Evolutionary conservation across 371 early-diverging fungal species (phyloP), one percentile per base, ranked within the genome.

Genomic region (Mucor sp.): DNA sequence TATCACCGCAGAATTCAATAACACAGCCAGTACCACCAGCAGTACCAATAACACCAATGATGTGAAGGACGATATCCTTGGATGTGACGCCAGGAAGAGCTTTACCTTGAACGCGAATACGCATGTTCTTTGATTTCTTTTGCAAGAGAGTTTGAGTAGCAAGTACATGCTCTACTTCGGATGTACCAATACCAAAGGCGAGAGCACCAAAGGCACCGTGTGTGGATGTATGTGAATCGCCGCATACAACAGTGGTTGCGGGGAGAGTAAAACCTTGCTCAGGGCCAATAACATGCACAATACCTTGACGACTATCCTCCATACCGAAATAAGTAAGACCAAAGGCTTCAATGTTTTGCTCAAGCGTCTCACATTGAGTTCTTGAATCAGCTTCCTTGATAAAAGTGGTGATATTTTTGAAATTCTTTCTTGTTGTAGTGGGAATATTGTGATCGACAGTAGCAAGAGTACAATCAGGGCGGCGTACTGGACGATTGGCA

Each of bases 401-500:
- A 71, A 90, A 90, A 23, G 84, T 77, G 9, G 76, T 67, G 48
- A 90, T 85, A 60, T 69, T 76, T 67, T 86, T 84, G 75, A 84
- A 89, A 35, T 72, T 76, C 68, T 82, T 82, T 63, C 86, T 76
- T 12, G 82, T 56, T 21, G 82, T 69, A 0, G 87, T 89, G 21
- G 90, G 90, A 60, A 89, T 90, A 71, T 90, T 90, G 80, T 90
- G 90, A 74, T 90, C 90, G n/a, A 90, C 86, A 17, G 90, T 90
- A 23, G 85, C 87, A 5, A 90, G 77, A 9, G 90, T 90, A 65
- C 84, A 83, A 70, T 90, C 90, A 11, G 83, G 80, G 35, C 90
- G 78, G 64, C 90, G 85, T 0, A 90, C 90, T 35, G 68, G 65
- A 28, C 90, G 77, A 35, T 63, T 64, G 4, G 90, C 87, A 62